Evolutionary conservation across 352 stramenopile genomes (phyloP).

Genomic region (Phytophthora foliorum): DNA sequence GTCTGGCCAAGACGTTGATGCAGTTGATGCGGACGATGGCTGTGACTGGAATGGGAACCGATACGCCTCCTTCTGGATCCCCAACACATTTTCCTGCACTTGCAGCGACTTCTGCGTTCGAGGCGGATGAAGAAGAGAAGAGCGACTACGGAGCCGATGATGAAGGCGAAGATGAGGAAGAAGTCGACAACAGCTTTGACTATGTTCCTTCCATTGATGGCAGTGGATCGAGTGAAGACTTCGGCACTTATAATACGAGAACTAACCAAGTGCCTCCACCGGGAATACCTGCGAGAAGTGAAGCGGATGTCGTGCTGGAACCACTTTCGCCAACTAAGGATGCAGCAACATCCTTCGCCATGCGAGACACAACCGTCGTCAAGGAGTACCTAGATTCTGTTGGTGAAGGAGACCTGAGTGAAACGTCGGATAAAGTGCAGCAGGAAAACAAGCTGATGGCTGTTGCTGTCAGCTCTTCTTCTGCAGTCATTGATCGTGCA

Average conservation of each 20-base stretch:
- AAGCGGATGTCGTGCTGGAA: neutral
- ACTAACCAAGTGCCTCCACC: neutral
- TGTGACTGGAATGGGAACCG: slow-evolving; percentile 26
- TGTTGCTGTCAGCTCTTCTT: neutral
- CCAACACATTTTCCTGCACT: neutral
- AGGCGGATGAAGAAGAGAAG: slow-evolving; percentile 17
- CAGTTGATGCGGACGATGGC: slow-evolving; percentile 29
- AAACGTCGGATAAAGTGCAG: neutral
- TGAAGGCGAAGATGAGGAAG: slow-evolving; percentile 17
- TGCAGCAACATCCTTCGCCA: neutral
- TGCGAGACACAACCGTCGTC: slow-evolving; percentile 21
- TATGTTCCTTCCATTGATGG: slow-evolving; percentile 1
- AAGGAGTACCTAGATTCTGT: slow-evolving; percentile 2
- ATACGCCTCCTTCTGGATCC: slow-evolving; percentile 4
- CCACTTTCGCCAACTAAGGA: neutral
- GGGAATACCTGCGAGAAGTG: neutral
- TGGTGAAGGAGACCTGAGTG: slow-evolving; percentile 1
- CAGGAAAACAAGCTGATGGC: neutral
- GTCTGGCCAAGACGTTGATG: slow-evolving; percentile 13
- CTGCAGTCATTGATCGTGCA: slow-evolving; percentile 4
- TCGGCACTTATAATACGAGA: neutral
- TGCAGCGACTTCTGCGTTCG: slow-evolving; percentile 2
- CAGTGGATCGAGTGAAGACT: neutral
- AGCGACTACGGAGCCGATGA: slow-evolving; percentile 27
- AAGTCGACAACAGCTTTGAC: slow-evolving; percentile 24